phyloP scores from a whole-genome alignment of 1,139 yeast genomes.

The Nakaseomyces kungkrabaensis region DNA sequence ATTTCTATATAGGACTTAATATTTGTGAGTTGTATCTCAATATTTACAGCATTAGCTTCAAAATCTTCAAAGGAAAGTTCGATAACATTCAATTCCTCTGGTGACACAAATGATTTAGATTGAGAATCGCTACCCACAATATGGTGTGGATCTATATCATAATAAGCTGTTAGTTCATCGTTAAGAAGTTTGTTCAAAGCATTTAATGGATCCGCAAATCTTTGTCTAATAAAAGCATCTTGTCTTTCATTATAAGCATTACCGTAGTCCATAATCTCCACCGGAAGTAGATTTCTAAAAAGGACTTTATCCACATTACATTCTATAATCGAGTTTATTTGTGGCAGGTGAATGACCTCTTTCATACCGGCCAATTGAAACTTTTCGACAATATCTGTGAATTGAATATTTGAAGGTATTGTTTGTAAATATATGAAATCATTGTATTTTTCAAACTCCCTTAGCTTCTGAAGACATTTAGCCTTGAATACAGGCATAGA shows the following conservation, averaged over 20 bases:
- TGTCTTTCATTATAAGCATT: constrained; percentile 63
- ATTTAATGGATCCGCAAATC: constrained; percentile 43
- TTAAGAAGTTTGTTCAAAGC: constrained; percentile 40
- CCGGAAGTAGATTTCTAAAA: constrained; percentile 57
- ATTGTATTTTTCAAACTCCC: constrained; percentile 64
- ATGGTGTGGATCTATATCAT: background rate
- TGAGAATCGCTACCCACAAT: constrained; percentile 4
- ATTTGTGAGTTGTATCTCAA: constrained; percentile 28
- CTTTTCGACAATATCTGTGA: background rate
- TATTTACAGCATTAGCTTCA: constrained; percentile 8
- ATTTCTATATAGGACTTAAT: constrained; percentile 39
- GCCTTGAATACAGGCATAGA: background rate
- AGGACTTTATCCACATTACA: constrained; percentile 18
- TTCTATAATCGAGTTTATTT: background rate
- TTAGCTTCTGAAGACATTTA: constrained; percentile 21
- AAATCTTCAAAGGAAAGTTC: constrained; percentile 12
- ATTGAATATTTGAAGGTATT: constrained; percentile 38
- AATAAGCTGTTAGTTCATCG: constrained; percentile 6
- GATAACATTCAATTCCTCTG: background rate
- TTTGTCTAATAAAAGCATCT: constrained; percentile 43
- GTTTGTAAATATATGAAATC: constrained; percentile 64
- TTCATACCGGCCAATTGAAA: constrained; percentile 36
- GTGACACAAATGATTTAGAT: constrained; percentile 8
- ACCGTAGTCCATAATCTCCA: constrained; percentile 53
- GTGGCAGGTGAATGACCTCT: constrained; percentile 23